Conservation (phyloP, 805 yeast species). For the Ogataea sp. region DNA sequence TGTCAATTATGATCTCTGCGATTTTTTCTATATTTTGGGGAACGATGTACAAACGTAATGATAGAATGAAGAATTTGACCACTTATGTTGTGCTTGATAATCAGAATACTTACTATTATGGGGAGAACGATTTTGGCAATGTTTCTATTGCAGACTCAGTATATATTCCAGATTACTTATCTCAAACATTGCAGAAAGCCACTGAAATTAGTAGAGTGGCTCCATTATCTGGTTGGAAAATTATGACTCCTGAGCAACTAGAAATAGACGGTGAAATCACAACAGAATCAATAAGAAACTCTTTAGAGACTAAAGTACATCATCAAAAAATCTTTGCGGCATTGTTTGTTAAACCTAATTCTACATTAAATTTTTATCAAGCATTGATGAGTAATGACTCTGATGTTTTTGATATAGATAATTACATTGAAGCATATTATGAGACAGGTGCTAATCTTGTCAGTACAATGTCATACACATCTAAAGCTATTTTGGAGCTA, state of each 20-base stretch:
- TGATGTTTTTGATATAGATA: conserved; percentile 10
- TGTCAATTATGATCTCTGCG: conserved; percentile 28
- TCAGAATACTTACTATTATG: neutral
- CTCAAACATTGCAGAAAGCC: conserved; percentile 15
- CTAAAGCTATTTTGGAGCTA: conserved; percentile 29
- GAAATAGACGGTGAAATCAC: conserved; percentile 11
- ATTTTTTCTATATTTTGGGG: conserved; percentile 38
- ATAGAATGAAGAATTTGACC: conserved; percentile 21
- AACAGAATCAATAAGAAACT: conserved; percentile 19
- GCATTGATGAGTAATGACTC: conserved; percentile 27
- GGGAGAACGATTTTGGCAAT: conserved; percentile 2
- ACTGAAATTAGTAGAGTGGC: conserved; percentile 10
- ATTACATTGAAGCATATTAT: conserved; percentile 35
- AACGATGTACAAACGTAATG: conserved; percentile 22
- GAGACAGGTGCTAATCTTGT: conserved; percentile 56
- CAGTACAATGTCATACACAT: conserved; percentile 34
- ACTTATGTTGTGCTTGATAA: conserved; percentile 25
- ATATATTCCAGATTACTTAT: conserved; percentile 23
- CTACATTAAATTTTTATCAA: conserved; percentile 31
- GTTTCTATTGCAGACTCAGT: neutral
- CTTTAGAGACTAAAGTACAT: conserved; percentile 36
- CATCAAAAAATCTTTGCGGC: conserved; percentile 56
- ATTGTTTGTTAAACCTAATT: conserved; percentile 41
- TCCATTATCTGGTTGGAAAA: conserved; percentile 11
- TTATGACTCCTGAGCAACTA: conserved; percentile 21